Conservation (phyloP, 441 rosid genomes). For the Euphorbia corollata region DNA sequence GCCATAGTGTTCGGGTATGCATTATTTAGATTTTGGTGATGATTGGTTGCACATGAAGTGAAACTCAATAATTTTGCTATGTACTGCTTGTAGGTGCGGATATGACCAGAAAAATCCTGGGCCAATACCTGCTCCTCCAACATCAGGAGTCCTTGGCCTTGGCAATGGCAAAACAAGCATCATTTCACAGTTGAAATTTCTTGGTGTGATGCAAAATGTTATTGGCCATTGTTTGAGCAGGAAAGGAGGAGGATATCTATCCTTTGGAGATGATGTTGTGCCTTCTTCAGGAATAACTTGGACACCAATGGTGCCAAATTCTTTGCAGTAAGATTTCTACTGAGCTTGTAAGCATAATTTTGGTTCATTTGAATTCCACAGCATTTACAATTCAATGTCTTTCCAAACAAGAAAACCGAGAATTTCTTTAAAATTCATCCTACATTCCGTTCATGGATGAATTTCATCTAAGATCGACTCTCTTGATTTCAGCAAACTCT, state of each 20-base stretch:
- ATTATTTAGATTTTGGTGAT: conserved; percentile 24
- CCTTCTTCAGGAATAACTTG: conserved; percentile 63
- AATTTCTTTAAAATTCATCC: too few species aligned
- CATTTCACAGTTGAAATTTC: conserved; percentile 60
- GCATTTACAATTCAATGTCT: too few species aligned
- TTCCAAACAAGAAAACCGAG: not conserved
- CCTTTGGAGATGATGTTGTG: conserved; percentile 64
- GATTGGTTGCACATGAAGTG: not conserved
- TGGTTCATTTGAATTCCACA: not conserved
- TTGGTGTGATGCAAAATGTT: conserved; percentile 52
- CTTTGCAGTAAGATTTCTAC: conserved; percentile 37
- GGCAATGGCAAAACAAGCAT: conserved; percentile 78
- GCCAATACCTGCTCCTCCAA: conserved; percentile 49
- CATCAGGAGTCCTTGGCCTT: conserved; percentile 77
- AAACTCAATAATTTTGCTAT: not conserved
- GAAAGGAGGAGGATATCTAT: conserved; percentile 69
- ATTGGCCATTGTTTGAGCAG: conserved; percentile 85
- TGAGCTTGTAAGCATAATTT: not conserved
- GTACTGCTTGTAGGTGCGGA: conserved; percentile 53
- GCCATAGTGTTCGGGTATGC: conserved; percentile 66
- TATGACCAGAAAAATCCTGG: conserved; percentile 66
- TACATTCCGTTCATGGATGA: not conserved
- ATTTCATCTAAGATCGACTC: not conserved
- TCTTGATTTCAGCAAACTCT: conserved; percentile 47
- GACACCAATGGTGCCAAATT: conserved; percentile 53